Evolutionary conservation across 2,329 filamentous ascomycete species (phyloP).

Genomic region (Penicillium sp.): DNA sequence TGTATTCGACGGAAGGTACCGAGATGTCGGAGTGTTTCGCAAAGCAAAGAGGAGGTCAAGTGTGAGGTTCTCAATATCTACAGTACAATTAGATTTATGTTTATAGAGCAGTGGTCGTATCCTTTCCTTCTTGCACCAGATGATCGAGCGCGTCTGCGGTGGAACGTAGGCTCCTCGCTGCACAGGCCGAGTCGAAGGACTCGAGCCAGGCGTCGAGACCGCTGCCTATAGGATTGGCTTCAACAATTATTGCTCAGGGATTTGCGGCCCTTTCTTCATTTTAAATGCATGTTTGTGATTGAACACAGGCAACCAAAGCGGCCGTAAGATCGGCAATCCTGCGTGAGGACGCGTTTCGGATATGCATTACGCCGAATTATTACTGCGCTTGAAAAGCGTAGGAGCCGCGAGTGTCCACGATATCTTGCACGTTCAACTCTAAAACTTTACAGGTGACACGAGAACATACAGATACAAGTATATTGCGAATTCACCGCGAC

Average conservation of each 20-base stretch:
- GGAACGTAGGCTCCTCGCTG: not conserved
- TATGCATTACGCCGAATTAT: not conserved
- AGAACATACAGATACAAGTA: no score
- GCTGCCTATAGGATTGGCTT: not conserved
- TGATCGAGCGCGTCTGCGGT: not conserved
- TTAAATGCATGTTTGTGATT: slow-evolving; percentile 1
- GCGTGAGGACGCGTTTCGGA: not conserved
- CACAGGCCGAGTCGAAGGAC: not conserved
- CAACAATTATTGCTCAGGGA: not conserved
- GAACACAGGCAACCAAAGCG: not conserved
- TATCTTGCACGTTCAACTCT: no score
- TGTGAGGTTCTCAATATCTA: not conserved
- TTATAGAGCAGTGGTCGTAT: not conserved
- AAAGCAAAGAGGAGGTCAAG: not conserved
- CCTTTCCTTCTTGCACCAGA: not conserved
- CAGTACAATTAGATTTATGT: not conserved
- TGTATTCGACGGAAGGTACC: not conserved
- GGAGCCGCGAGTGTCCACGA: no score
- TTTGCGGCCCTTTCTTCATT: not conserved
- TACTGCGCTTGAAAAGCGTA: no score
- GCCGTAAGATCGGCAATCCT: not conserved
- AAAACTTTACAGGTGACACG: no score
- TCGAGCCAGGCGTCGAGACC: not conserved
- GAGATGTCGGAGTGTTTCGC: slow-evolving; percentile 1
- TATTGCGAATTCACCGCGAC: no score